Evolutionary conservation across 768 basidiomycete species (phyloP).

Genomic region (Lactarius trivialis): DNA sequence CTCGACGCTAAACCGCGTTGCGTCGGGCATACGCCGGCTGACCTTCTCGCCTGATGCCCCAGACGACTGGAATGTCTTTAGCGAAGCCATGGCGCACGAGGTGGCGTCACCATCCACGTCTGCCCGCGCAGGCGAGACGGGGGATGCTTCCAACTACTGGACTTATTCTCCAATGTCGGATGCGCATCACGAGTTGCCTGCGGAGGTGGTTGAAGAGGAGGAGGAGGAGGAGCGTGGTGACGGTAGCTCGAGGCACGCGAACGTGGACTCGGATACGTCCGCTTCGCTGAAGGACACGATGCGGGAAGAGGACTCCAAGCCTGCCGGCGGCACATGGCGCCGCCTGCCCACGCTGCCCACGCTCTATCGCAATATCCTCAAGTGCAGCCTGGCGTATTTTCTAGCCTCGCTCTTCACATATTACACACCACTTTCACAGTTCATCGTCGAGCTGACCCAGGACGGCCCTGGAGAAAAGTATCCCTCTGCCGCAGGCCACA

Average conservation of each 20-base stretch:
- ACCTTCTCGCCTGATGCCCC: neutral
- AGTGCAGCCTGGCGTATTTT: conserved; percentile 89
- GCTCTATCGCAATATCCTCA: conserved; percentile 68
- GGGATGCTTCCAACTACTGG: neutral
- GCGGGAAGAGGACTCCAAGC: neutral
- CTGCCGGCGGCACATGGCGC: neutral
- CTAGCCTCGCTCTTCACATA: conserved; percentile 92
- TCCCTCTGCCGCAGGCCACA: conserved; percentile 79
- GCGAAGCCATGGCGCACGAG: conserved; percentile 18
- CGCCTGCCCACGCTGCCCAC: conserved; percentile 39
- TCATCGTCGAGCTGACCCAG: conserved; percentile 57
- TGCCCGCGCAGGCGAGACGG: neutral
- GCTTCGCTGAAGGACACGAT: neutral
- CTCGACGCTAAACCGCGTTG: conserved; percentile 10
- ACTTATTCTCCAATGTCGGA: conserved; percentile 13
- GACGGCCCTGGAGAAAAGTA: conserved; percentile 39
- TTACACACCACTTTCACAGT: conserved; percentile 60
- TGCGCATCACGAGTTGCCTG: neutral
- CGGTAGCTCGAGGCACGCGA: neutral
- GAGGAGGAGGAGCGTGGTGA: neutral
- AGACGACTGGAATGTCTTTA: conserved; percentile 22
- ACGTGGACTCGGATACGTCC: neutral
- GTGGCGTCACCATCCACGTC: neutral
- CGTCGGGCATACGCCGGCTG: conserved; percentile 3
- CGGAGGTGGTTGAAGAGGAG: neutral